These are phyloP conservation scores for Gastrolobium villosum DNA, from an alignment of 306 rosid genomes.

Conservation along the genomic window DNA sequence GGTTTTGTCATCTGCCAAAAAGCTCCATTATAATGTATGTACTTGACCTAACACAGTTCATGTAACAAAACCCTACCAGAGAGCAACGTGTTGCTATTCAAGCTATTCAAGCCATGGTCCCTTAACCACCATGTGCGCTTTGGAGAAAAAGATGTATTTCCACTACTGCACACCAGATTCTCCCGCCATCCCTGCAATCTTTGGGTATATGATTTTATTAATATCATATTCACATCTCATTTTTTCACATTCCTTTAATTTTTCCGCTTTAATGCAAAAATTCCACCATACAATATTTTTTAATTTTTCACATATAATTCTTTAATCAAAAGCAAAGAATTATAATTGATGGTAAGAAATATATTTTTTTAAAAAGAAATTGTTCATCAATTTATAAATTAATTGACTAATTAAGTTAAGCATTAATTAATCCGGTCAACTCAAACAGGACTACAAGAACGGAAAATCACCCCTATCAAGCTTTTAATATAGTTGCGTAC, in stretches of 20 bases:
- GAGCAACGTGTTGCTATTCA: conserved; percentile 44
- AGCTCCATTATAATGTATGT: conserved; percentile 23
- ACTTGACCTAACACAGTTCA: conserved; percentile 35
- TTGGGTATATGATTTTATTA: background rate
- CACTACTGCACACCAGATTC: conserved; percentile 35
- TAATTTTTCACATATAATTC: no score
- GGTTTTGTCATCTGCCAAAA: conserved; percentile 36
- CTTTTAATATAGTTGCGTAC: no score
- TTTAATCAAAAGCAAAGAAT: no score
- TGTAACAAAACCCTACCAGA: conserved; percentile 31
- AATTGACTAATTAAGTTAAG: no score
- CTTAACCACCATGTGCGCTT: conserved; percentile 11
- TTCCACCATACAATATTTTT: no score
- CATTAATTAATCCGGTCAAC: no score
- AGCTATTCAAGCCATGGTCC: conserved; percentile 16
- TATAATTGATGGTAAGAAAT: no score
- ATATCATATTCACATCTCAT: background rate
- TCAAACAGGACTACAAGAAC: no score
- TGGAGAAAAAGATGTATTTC: conserved; percentile 5
- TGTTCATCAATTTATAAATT: no score
- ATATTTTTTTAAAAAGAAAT: no score
- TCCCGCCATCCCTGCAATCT: background rate
- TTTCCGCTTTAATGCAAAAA: no score
- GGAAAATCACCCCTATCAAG: no score
- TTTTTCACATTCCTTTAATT: background rate